A percentile compares a stretch with the other conserved stretches of the same genome.
These are phyloP conservation scores for Talaromyces trachyspermus DNA, from an alignment of 495 filamentous ascomycete species.

Conservation along the genomic window DNA sequence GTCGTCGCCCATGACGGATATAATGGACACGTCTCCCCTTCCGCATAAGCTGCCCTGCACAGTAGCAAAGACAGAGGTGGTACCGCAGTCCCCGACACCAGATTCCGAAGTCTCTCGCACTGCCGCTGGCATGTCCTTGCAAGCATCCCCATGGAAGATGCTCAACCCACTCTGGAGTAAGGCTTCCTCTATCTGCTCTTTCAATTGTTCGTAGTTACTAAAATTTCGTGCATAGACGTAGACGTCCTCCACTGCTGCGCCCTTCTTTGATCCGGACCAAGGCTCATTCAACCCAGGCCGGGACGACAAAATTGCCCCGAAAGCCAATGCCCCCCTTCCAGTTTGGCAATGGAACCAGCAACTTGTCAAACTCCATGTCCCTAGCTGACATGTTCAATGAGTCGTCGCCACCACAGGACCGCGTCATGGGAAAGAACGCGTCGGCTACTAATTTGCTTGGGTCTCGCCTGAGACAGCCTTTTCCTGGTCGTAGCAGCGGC, in stretches of 20 bases:
- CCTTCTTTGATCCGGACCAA: conserved; percentile 36
- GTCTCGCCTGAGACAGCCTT: conserved; percentile 55
- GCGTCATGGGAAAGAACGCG: conserved; percentile 27
- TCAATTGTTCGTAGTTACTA: conserved; percentile 15
- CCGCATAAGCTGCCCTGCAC: conserved; percentile 77
- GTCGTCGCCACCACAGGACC: conserved; percentile 64
- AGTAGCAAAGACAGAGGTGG: conserved; percentile 42
- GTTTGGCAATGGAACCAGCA: conserved; percentile 56
- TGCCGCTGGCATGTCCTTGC: conserved; percentile 24
- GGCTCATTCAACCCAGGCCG: conserved; percentile 34
- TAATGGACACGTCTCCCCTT: conserved; percentile 91
- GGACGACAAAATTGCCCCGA: conserved; percentile 39
- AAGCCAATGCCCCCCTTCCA: conserved; percentile 65
- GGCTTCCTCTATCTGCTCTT: conserved; percentile 9
- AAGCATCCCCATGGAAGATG: conserved; percentile 49
- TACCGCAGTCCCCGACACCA: conserved; percentile 61
- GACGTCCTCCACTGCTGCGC: conserved; percentile 33
- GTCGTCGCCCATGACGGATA: conserved; percentile 76
- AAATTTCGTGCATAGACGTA: conserved; percentile 21
- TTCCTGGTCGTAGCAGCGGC: conserved; percentile 42
- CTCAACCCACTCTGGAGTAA: conserved; percentile 31
- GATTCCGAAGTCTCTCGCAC: conserved; percentile 26
- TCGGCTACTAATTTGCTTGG: conserved; percentile 34
- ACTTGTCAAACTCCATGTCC: conserved; percentile 52
- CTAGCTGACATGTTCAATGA: conserved; percentile 71